A percentile compares a stretch with the other conserved stretches of the same genome.
These are phyloP conservation scores for Camellia oleifera DNA, from an alignment of 179 eudicot genomes.

Conservation along the genomic window DNA sequence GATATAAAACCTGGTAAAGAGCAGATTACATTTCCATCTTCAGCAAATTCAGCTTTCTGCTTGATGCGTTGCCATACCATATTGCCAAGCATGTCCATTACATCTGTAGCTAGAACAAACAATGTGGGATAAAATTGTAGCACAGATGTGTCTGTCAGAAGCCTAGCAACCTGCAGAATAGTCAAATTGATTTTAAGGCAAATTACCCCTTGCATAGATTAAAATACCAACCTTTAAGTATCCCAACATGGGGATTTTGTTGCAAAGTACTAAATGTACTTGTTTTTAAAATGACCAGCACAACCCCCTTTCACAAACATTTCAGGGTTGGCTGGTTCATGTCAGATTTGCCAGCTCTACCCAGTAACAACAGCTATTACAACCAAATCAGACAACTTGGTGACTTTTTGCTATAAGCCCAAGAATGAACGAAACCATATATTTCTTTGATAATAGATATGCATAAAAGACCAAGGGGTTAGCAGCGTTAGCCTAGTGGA, in stretches of 20 bases:
- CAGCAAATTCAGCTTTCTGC: conserved; percentile 58
- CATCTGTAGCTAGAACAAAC: conserved; percentile 67
- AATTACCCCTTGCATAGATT: conserved; percentile 2
- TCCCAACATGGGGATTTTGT: background rate
- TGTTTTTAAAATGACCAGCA: background rate
- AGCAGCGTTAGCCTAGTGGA: no score
- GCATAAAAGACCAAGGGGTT: no score
- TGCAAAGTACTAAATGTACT: background rate
- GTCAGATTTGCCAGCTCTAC: background rate
- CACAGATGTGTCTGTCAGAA: conserved; percentile 59
- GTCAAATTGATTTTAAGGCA: conserved; percentile 12
- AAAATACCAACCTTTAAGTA: background rate
- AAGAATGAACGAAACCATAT: background rate
- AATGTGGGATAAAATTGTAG: conserved; percentile 74
- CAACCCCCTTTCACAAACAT: background rate
- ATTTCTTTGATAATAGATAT: background rate
- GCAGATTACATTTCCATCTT: conserved; percentile 43
- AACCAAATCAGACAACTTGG: background rate
- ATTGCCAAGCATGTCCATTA: conserved; percentile 71
- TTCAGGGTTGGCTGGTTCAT: background rate
- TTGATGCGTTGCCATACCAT: conserved; percentile 73
- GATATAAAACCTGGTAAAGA: conserved; percentile 44
- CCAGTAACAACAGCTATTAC: background rate
- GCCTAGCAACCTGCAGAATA: conserved; percentile 64
- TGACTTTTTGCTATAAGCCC: background rate